These are phyloP conservation scores for Cercophora samala DNA, from an alignment of 495 filamentous ascomycete species.

Conservation along the genomic window DNA sequence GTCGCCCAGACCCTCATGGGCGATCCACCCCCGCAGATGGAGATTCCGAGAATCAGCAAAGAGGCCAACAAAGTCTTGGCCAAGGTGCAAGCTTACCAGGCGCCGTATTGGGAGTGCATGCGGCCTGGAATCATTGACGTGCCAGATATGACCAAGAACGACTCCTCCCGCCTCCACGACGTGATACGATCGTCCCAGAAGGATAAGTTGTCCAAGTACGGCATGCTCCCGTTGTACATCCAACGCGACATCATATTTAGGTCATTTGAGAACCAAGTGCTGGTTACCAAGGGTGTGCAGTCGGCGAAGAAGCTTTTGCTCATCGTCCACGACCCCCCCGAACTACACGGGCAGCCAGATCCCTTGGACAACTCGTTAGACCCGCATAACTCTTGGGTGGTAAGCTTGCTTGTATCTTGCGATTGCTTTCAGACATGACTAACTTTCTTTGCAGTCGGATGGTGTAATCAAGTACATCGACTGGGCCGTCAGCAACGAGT, in stretches of 20 bases:
- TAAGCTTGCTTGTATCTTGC: slow-evolving; percentile 45
- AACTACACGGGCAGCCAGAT: slow-evolving; percentile 65
- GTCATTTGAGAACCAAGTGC: slow-evolving; percentile 83
- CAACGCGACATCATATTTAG: slow-evolving; percentile 65
- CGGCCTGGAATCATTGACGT: slow-evolving; percentile 48
- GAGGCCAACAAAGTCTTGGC: slow-evolving; percentile 49
- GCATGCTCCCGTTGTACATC: slow-evolving; percentile 73
- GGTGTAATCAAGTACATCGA: slow-evolving; percentile 70
- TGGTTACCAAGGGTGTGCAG: slow-evolving; percentile 60
- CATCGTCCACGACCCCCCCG: slow-evolving; percentile 82
- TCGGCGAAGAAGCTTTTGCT: slow-evolving; percentile 56
- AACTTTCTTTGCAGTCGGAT: slow-evolving; percentile 61
- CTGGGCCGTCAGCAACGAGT: slow-evolving; percentile 71
- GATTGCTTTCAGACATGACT: background rate
- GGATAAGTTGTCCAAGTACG: slow-evolving; percentile 61
- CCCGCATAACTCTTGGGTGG: slow-evolving; percentile 80
- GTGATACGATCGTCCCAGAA: slow-evolving; percentile 72
- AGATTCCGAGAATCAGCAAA: slow-evolving; percentile 46
- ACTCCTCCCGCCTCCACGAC: slow-evolving; percentile 51
- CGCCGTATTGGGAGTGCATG: slow-evolving; percentile 62
- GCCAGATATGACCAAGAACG: slow-evolving; percentile 35
- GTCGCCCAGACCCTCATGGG: slow-evolving; percentile 93
- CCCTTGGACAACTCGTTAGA: slow-evolving; percentile 66
- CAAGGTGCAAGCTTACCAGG: slow-evolving; percentile 51
- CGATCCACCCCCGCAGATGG: slow-evolving; percentile 75